phyloP scores from a whole-genome alignment of 768 basidiomycete genomes.

The Amanita polypyramis region DNA sequence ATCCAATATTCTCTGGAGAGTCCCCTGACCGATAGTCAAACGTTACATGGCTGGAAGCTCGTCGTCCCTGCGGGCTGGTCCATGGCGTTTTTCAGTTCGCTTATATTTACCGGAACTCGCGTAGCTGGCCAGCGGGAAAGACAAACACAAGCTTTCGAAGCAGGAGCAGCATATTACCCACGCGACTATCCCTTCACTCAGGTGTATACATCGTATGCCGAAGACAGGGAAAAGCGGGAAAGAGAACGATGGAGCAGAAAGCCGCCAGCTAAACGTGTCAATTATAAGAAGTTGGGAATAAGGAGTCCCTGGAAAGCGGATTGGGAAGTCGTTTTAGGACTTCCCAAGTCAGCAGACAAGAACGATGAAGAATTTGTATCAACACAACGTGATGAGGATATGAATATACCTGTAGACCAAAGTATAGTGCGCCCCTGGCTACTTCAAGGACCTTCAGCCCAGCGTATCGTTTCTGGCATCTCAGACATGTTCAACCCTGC shows the following conservation, averaged over 20 bases:
- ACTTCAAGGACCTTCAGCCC: conserved; percentile 44
- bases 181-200: conserved; percentile 60
- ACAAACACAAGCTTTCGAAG: conserved; percentile 73
- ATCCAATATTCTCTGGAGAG: conserved; percentile 65
- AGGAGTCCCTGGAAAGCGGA: conserved; percentile 68
- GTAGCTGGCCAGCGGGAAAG: conserved; percentile 81
- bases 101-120: conserved; percentile 75
- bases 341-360: conserved; percentile 14
- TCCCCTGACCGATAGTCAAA: conserved; percentile 21
- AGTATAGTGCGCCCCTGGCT: conserved; percentile 48
- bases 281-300: conserved; percentile 54
- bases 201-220: conserved; percentile 42
- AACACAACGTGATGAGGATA: conserved; percentile 44
- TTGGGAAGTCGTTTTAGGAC: conserved; percentile 63
- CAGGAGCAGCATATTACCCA: conserved; percentile 67
- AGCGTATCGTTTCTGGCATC: conserved; percentile 32
- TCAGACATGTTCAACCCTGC: conserved; percentile 29
- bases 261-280: conserved; percentile 81
- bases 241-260: conserved; percentile 61
- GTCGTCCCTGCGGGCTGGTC: conserved; percentile 83
- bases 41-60: conserved; percentile 80
- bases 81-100: conserved; percentile 80
- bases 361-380: conserved; percentile 30
- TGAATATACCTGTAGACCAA: conserved; percentile 13
- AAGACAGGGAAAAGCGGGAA: conserved; percentile 41